Evolutionary conservation across 2,329 filamentous ascomycete species (phyloP).

Genomic region (Aspergillus pseudoterreus): DNA sequence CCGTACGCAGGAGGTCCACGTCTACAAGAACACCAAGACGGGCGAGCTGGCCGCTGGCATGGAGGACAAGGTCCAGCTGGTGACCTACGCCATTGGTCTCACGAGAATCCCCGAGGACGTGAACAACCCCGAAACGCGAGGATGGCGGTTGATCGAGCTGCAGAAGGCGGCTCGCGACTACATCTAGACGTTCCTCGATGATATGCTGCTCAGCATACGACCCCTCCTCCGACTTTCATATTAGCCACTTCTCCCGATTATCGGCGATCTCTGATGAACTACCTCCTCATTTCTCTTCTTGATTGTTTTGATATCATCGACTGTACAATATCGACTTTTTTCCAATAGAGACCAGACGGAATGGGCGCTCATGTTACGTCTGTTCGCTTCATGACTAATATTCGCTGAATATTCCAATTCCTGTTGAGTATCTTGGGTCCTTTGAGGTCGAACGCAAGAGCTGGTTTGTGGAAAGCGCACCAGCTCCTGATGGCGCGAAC

Average conservation of each 20-base stretch:
- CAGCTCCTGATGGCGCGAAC: not conserved
- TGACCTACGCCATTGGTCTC: constrained; percentile 96
- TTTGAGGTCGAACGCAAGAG: not conserved
- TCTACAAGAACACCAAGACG: constrained; percentile 89
- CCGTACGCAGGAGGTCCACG: constrained; percentile 94
- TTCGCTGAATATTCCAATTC: constrained; percentile 14
- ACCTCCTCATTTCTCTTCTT: constrained; percentile 17
- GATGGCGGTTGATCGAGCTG: constrained; percentile 96
- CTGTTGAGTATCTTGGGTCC: constrained; percentile 12
- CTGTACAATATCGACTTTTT: constrained; percentile 39
- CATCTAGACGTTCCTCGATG: constrained; percentile 48
- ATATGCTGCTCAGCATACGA: not conserved
- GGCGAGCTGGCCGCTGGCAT: constrained; percentile 89
- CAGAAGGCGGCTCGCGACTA: constrained; percentile 97
- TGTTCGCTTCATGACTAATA: constrained; percentile 22
- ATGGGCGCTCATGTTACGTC: constrained; percentile 29
- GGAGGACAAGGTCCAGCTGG: constrained; percentile 97
- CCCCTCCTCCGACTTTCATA: constrained; percentile 8
- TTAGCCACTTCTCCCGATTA: constrained; percentile 10
- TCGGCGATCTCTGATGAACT: constrained; percentile 17
- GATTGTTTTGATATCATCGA: constrained; percentile 28
- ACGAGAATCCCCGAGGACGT: constrained; percentile 93
- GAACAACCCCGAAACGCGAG: constrained; percentile 91
- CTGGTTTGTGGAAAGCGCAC: not conserved
- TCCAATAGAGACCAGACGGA: constrained; percentile 35